Evolutionary conservation across 2,329 filamentous ascomycete genomes (phyloP), one percentile per base, ranked within the genome.

Genomic region (Neofusicoccum umdonicola): DNA sequence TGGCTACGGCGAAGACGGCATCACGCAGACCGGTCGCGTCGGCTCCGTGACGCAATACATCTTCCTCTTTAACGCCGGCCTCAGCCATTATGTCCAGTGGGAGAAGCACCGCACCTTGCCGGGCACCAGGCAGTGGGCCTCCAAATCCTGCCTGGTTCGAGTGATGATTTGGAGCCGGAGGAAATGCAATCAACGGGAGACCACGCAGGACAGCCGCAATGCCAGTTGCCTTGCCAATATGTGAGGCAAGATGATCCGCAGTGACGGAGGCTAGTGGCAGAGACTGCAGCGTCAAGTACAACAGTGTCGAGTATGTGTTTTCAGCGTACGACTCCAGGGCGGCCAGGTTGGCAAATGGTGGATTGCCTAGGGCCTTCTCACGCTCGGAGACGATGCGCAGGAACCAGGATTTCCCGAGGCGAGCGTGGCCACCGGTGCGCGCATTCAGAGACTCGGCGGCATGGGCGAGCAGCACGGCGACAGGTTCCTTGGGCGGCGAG

Each of bases 211-310:
- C 86, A 1, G 94, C 90, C 2, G 88, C 85, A 63, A 99, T 97
- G 8, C 95, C 95, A 56, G 88, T 90, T 0, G 95, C 93, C 74
- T 99, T 99, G 61, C 95, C 95, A 65, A 98, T 91, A 76, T 99
- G 95, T 63, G 91, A 96, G 8, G 94, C 94, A 17, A 99, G 83
- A 78, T 99, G 95, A 72, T 99, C 95, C 47, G 93, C 87, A 27
- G 93, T 90, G 71, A 97, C 84, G 1, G 91, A 96, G 9, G 88
- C 86, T 72, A 97, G 82, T 0, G 92, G 90, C 64, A 97, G 79
- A 6, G 90, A 84, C 17, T 92, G 92, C 42, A 98, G 81, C 0
- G 90, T 94, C 67, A 96, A 84, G 76, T 99, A 99, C 78, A 96
- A 87, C 50, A 98, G 82, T 0, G 92, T 96, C 17, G 93, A 93